Evolutionary conservation across 2,329 filamentous ascomycete species (phyloP).

Genomic region (Coniochaeta hoffmannii): DNA sequence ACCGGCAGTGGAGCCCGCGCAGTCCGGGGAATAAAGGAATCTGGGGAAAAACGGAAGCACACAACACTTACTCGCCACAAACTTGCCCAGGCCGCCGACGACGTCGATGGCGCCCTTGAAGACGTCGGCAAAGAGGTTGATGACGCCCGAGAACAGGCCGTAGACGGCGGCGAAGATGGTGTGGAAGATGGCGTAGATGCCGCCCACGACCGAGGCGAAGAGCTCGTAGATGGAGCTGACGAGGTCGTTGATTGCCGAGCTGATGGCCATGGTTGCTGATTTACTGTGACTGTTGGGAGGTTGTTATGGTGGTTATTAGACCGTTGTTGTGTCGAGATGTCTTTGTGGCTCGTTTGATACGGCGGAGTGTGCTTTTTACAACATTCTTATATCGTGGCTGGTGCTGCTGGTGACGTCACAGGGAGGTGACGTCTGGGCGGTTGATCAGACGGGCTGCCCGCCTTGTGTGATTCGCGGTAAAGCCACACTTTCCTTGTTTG

Average conservation of each 20-base stretch:
- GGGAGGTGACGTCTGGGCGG: neutral
- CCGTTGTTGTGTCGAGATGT: neutral
- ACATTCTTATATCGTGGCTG: conserved; percentile 1
- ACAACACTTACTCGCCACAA: conserved; percentile 14
- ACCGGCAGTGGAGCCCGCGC: too few species aligned
- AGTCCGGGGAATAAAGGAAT: neutral
- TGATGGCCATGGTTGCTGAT: conserved; percentile 15
- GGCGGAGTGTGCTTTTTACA: neutral
- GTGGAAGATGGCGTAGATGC: conserved; percentile 15
- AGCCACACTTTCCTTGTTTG: conserved; percentile 2
- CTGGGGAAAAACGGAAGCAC: neutral
- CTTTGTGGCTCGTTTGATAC: neutral
- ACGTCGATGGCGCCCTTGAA: conserved; percentile 15
- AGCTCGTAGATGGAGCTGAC: conserved; percentile 18
- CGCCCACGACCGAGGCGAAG: conserved; percentile 13
- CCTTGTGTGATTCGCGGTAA: neutral
- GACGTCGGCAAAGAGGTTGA: conserved; percentile 15
- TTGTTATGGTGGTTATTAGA: too few species aligned
- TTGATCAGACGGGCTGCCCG: neutral
- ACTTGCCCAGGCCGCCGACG: conserved; percentile 16
- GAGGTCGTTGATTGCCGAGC: conserved; percentile 16
- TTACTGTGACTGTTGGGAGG: neutral
- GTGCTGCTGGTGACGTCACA: neutral
- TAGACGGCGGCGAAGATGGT: conserved; percentile 14
- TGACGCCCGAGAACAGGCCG: conserved; percentile 14